phyloP scores from a whole-genome alignment of 768 basidiomycete genomes.

The Termitomyces sp. region DNA sequence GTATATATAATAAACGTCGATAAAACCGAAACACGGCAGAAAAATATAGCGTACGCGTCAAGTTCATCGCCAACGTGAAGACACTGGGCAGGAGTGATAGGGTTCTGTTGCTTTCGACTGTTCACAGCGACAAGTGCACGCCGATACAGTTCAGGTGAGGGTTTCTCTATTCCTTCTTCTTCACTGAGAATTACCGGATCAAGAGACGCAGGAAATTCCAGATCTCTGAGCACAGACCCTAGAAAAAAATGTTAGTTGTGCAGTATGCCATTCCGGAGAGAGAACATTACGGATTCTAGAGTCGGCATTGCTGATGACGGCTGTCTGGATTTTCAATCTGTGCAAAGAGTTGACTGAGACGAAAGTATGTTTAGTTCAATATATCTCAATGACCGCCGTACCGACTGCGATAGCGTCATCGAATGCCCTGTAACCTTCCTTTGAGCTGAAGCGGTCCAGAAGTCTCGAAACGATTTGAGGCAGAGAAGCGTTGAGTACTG shows the following conservation, averaged over 20 bases:
- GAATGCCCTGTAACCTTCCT: constrained; percentile 63
- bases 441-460: constrained; percentile 66
- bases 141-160: constrained; percentile 53
- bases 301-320: constrained; percentile 72
- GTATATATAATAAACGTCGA: not conserved
- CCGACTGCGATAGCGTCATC: constrained; percentile 47
- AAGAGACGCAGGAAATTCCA: constrained; percentile 47
- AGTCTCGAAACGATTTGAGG: constrained; percentile 55
- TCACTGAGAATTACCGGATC: constrained; percentile 66
- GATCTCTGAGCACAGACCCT: constrained; percentile 57
- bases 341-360: constrained; percentile 46
- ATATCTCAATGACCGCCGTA: constrained; percentile 24
- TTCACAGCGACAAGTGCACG: constrained; percentile 37
- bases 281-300: constrained; percentile 57
- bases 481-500: constrained; percentile 55
- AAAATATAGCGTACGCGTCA: constrained; percentile 41
- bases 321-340: constrained; percentile 43
- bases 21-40: not conserved
- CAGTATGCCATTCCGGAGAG: not conserved
- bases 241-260: not conserved
- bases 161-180: constrained; percentile 68
- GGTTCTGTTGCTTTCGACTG: constrained; percentile 4
- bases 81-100: constrained; percentile 37
- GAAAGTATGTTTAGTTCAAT: constrained; percentile 1
- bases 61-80: constrained; percentile 80